Evolutionary conservation across 2,329 filamentous ascomycete species (phyloP).

Genomic region (Teratosphaeria pseudoeucalypti): DNA sequence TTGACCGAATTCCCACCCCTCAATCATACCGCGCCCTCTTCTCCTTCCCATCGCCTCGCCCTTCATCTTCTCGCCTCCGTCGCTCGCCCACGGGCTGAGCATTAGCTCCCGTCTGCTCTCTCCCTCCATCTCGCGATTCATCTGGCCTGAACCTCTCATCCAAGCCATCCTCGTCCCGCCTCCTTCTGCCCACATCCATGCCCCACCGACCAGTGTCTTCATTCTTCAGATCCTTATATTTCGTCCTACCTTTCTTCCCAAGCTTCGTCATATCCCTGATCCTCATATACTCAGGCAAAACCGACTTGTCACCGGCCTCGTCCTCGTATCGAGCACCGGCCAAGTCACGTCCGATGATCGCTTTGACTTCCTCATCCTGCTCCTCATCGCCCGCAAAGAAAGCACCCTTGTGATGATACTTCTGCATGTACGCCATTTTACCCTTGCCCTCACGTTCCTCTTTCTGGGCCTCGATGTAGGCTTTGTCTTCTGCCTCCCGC

Average conservation of each 20-base stretch:
- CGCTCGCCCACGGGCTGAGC: slow-evolving; percentile 58
- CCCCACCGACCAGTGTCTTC: slow-evolving; percentile 92
- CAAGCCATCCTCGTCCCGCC: slow-evolving; percentile 33
- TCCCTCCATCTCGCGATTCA: slow-evolving; percentile 35
- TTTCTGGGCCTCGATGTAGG: slow-evolving; percentile 64
- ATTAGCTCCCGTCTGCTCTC: slow-evolving; percentile 55
- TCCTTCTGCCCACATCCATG: slow-evolving; percentile 44
- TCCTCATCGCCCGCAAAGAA: slow-evolving; percentile 66
- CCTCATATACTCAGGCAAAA: slow-evolving; percentile 84
- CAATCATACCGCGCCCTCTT: slow-evolving; percentile 35
- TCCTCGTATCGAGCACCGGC: slow-evolving; percentile 78
- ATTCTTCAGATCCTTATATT: slow-evolving; percentile 75
- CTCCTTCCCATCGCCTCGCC: slow-evolving; percentile 27
- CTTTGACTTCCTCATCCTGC: slow-evolving; percentile 55
- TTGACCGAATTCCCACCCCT: background rate
- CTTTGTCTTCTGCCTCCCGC: slow-evolving; percentile 72
- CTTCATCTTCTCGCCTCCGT: slow-evolving; percentile 34
- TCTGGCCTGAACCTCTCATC: slow-evolving; percentile 63
- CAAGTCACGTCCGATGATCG: slow-evolving; percentile 68
- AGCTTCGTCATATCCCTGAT: slow-evolving; percentile 88
- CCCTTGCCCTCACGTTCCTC: slow-evolving; percentile 65
- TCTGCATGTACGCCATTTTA: slow-evolving; percentile 83
- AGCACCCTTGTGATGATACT: slow-evolving; percentile 93
- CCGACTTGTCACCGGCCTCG: slow-evolving; percentile 69
- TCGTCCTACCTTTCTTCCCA: slow-evolving; percentile 81